Evolutionary conservation across 371 early-diverging fungal genomes (phyloP).

Genomic region (Sporodiniella umbellata): DNA sequence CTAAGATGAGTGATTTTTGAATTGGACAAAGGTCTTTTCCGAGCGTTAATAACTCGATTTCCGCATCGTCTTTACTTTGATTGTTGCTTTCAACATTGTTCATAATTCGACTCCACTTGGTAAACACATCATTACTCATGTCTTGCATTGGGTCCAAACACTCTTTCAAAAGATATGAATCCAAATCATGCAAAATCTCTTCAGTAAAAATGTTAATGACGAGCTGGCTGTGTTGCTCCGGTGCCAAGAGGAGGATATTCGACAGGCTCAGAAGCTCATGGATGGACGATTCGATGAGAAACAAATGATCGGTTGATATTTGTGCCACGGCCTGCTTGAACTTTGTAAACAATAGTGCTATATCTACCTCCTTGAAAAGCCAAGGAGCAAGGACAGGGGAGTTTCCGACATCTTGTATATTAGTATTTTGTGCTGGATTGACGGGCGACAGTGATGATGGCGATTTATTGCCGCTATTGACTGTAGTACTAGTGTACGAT

Average conservation of each 20-base stretch:
- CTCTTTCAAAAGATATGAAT: constrained; percentile 10
- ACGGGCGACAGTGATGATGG: constrained; percentile 8
- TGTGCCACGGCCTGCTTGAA: constrained; percentile 9
- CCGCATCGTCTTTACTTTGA: constrained; percentile 13
- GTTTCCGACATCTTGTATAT: constrained; percentile 14
- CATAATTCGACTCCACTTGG: constrained; percentile 10
- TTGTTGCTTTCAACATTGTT: constrained; percentile 9
- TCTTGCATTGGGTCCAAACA: constrained; percentile 10
- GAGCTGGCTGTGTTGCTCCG: constrained; percentile 12
- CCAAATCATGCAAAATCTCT: constrained; percentile 4
- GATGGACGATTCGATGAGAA: constrained; percentile 18
- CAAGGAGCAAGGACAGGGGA: constrained; percentile 12
- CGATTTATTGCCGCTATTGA: constrained; percentile 4
- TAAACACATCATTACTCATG: constrained; percentile 9
- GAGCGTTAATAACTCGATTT: constrained; percentile 9
- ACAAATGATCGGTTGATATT: constrained; percentile 13
- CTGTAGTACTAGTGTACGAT: neutral
- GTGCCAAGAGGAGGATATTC: constrained; percentile 13
- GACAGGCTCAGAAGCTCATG: constrained; percentile 15
- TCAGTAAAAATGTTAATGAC: constrained; percentile 11
- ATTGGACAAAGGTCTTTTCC: constrained; percentile 9
- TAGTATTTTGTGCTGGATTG: constrained; percentile 15
- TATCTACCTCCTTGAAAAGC: constrained; percentile 11
- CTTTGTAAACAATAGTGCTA: constrained; percentile 10
- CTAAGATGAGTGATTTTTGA: constrained; percentile 5